These are phyloP conservation scores for Aspergillus sp. DNA, from an alignment of 2,329 filamentous ascomycete species.

Conservation along the genomic window DNA sequence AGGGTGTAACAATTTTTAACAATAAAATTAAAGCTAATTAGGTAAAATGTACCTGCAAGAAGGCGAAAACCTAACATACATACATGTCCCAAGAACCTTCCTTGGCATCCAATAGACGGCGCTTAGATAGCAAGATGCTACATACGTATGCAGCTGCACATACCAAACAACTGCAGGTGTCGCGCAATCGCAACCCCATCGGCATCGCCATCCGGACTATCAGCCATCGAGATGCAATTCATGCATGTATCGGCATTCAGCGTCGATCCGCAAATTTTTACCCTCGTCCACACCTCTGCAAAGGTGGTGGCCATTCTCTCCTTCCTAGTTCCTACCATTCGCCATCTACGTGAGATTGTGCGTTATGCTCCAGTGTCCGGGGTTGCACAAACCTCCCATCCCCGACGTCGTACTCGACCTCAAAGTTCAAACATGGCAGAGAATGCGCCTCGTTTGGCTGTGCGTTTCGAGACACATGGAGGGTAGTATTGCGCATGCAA, in stretches of 20 bases:
- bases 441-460: neutral
- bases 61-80: neutral
- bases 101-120: neutral
- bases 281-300: neutral
- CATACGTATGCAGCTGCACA: neutral
- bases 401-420: neutral
- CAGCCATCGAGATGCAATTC: neutral
- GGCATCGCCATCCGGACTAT: too few relatives aligned
- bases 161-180: constrained; percentile 1
- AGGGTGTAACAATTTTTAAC: neutral
- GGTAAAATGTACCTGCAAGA: neutral
- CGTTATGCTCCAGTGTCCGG: neutral
- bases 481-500: neutral
- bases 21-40: neutral
- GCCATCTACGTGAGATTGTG: neutral
- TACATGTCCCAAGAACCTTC: too few relatives aligned
- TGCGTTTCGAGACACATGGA: neutral
- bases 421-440: neutral
- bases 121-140: neutral
- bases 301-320: neutral
- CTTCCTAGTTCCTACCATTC: neutral
- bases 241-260: constrained; percentile 14
- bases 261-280: constrained; percentile 17
- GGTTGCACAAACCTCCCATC: constrained; percentile 2
- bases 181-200: neutral